Evolutionary conservation across 1,284 basidiomycete species (phyloP), one percentile per base, ranked within the genome.

Genomic region (Rhodotorula sp.): DNA sequence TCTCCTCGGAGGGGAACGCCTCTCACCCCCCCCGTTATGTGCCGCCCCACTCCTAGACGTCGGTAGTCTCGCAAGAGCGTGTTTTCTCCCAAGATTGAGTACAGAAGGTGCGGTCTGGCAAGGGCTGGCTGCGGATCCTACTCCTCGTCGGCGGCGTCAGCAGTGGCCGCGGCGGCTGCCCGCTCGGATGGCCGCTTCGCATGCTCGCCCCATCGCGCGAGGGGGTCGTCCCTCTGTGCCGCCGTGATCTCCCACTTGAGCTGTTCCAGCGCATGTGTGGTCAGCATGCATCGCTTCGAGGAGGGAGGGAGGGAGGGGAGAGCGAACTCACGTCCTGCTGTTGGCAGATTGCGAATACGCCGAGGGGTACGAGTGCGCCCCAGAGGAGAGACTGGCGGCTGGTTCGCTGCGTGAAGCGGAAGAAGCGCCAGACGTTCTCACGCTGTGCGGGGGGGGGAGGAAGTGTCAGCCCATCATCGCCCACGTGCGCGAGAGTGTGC

Each of bases 341-440:
- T 48, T 73, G 64, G 31, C 65, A 66, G 57, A 76, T 18, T 34
- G 70, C 57, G 23, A 56, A 76, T 34, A 76, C 72, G 46, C 62
- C 65, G 26, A 73, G 58, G 43, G 78, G 78, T 15, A 79, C 67
- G 64, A 74, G 64, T 23, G 74, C 68, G 23, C 74, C 77, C 68
- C 72, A 76, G 23, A 78, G 21, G 51, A 76, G 49, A 2, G 76
- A 70, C 34, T 74, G 65, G 61, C 76, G 70, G 15, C 76, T 65
- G 20, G 78, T 79, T 12, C 62, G 64, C n/a, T 72, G 68, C 10
- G 78, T 79, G 75, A 79, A 79, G n/a, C 74, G 73, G 76, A 79
- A 79, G 39, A 64, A 60, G 23, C 62, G 68, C 75, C 75, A 76
- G 31, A 74, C 68, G 68, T 76, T 76, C 62, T 74, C 72, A 56